Evolutionary conservation across 441 rosid species (phyloP), one percentile per base, ranked within the genome.

Genomic region (Euphorbia neoarborescens): DNA sequence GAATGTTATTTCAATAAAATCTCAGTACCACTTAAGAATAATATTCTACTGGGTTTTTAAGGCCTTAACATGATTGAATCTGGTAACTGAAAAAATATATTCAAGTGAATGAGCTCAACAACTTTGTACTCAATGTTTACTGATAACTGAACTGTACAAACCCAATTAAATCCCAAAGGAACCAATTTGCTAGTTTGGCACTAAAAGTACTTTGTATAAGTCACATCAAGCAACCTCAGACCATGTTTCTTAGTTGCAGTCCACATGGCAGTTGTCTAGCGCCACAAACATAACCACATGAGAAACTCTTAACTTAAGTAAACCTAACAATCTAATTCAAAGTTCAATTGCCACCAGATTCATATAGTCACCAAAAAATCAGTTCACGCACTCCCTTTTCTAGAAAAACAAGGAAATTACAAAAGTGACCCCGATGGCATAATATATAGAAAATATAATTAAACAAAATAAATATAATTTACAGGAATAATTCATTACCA

Each of bases 401-500:
- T 20, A 14, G 40, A 14, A 32, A 17, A 54, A 35, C 25, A 13
- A 62, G 61, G 25, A 56, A 71, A 7, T 28, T 38, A 50, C 3
- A 32, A 25, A n/a, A 24, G 22, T 14, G 9, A 72, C 57, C 3
- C 7, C 51, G 30, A 42, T 7, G 65, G 40, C 27, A 22, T 3
- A 59, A 46, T 35, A 51, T n/a, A 60, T 11, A 40, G 24, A 22
- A 44, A 13, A 12, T 48, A 60, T 34, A 27, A 64, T 19, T 32
- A 22, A 54, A 15, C 14, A 71, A 68, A 59, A 30, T 24, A 53
- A 63, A 37, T 51, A 67, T 17, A 38, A 38, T n/a, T 58, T 10
- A 35, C 25, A 44, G 42, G 64, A 69, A 70, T 51, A 68, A 68
- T 72, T 51, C 4, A 62, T 66, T 90, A 94, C 99, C 98, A 90